These are phyloP conservation scores for Emergomyces pasteurianus DNA, from an alignment of 2,329 filamentous ascomycete genomes.

Conservation along the genomic window DNA sequence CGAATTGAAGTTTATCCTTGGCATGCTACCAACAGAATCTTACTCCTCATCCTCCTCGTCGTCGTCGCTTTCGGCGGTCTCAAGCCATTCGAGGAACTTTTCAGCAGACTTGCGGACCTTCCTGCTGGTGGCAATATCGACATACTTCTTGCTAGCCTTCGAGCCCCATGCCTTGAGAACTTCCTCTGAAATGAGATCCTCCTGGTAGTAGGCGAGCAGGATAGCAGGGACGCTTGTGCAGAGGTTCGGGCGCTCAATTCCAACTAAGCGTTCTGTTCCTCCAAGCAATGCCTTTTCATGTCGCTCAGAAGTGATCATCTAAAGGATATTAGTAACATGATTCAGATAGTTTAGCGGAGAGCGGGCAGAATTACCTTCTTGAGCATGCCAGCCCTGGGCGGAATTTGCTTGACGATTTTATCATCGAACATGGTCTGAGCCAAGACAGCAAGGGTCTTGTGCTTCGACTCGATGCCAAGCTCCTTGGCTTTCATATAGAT, in stretches of 20 bases:
- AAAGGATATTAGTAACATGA: constrained; percentile 3
- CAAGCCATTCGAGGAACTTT: constrained; percentile 88
- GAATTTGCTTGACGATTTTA: constrained; percentile 77
- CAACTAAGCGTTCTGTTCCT: constrained; percentile 83
- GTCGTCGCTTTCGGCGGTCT: constrained; percentile 66
- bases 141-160: constrained; percentile 98
- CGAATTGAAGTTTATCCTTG: background rate
- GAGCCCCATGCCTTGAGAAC: constrained; percentile 80
- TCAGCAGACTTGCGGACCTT: constrained; percentile 92
- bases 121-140: constrained; percentile 76
- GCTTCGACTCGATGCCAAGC: constrained; percentile 84
- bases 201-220: constrained; percentile 78
- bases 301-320: constrained; percentile 78
- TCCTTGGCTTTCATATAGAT: constrained; percentile 97
- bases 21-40: constrained; percentile 1
- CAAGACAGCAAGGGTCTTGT: constrained; percentile 83
- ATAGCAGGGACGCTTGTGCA: constrained; percentile 71
- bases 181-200: constrained; percentile 81
- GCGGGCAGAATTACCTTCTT: constrained; percentile 54
- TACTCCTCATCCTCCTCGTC: constrained; percentile 49
- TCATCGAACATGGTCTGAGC: constrained; percentile 90
- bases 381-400: constrained; percentile 70
- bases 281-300: constrained; percentile 94
- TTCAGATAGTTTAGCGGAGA: background rate
- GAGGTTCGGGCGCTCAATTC: constrained; percentile 69